A percentile compares a stretch with the other conserved stretches of the same genome.
phyloP scores from a whole-genome alignment of 305 asterid genomes.

The Vinca major region DNA sequence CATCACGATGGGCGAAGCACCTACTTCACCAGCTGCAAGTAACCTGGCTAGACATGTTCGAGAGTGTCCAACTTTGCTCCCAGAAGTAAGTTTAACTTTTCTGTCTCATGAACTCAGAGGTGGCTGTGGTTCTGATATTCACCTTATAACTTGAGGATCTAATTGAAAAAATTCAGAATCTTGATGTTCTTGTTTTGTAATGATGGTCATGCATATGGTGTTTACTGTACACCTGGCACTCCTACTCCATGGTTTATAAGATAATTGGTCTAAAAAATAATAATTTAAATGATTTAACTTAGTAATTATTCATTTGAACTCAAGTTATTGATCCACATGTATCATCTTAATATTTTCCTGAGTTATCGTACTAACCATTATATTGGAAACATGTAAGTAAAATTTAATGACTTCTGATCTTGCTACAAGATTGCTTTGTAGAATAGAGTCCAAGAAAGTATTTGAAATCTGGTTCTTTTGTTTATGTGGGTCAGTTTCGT shows the following conservation, averaged over 20 bases:
- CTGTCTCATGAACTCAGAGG: neutral
- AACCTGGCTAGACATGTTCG: conserved; percentile 75
- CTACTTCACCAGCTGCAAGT: conserved; percentile 62
- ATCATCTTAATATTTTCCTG: neutral
- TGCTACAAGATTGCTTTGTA: neutral
- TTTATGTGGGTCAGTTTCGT: neutral
- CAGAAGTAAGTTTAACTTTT: conserved; percentile 47
- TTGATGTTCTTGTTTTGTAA: neutral
- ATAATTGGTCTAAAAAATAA: neutral
- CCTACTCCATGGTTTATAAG: neutral
- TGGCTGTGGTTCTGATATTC: neutral
- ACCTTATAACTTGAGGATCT: neutral
- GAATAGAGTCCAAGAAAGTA: neutral
- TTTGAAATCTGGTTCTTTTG: neutral
- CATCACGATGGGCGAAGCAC: conserved; percentile 68
- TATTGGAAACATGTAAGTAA: neutral
- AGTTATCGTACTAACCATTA: neutral
- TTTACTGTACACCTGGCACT: neutral
- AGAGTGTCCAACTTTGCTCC: conserved; percentile 74
- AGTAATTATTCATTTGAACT: neutral
- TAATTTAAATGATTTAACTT: neutral
- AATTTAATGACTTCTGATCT: neutral
- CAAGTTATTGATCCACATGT: neutral
- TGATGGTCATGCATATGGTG: neutral
- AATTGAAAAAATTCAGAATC: neutral